Evolutionary conservation across 2,329 filamentous ascomycete genomes (phyloP), one percentile per base, ranked within the genome.

Genomic region (Cryphonectria parasitica): DNA sequence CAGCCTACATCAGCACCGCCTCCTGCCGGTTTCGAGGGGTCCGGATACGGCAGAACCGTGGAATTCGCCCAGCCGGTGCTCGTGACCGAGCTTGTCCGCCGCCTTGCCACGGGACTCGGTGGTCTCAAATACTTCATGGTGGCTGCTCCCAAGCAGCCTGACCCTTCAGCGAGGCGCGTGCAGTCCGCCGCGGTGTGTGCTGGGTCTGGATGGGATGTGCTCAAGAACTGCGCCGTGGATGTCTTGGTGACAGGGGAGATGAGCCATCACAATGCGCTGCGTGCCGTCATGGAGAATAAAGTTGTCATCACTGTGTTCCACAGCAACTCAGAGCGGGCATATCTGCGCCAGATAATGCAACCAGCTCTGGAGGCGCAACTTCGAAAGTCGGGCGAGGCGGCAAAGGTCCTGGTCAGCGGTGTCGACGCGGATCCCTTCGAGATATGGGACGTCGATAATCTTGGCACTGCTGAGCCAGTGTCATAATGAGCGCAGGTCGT

Each of bases 181-280:
- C 82, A 83, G 22, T 91, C 88, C 63, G 90, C 97, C 13, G 95
- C 92, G 6, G 92, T 98, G 52, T 98, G 95, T 76, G 95, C 96
- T 0, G 96, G 96, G 1, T 96, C 92, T 8, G 96, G 96, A 0
- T 92, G 90, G 1, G 89, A 91, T 54, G 86, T 98, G 28, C 87
- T 98, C 71, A 89, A 89, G 73, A 86, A 87, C 56, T 83, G 90
- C 2, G 83, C 88, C 58, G 93, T 94, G 0, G 94, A 98, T 77
- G 80, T 98, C 54, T 82, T 97, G 4, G 92, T 99, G 75, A 98
- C 94, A 0, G 96, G 96, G 1, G 96, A 99, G 83, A 88, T 98
- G 85, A 92, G 89, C 76, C 96, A 99, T 79, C 96, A 99, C 79
- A 94, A 96, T 74, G 94, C 95, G 3, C 86, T 99, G 70, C 89